Evolutionary conservation across 768 basidiomycete species (phyloP), one percentile per base, ranked within the genome.

Genomic region (Neoboletus magnificus): DNA sequence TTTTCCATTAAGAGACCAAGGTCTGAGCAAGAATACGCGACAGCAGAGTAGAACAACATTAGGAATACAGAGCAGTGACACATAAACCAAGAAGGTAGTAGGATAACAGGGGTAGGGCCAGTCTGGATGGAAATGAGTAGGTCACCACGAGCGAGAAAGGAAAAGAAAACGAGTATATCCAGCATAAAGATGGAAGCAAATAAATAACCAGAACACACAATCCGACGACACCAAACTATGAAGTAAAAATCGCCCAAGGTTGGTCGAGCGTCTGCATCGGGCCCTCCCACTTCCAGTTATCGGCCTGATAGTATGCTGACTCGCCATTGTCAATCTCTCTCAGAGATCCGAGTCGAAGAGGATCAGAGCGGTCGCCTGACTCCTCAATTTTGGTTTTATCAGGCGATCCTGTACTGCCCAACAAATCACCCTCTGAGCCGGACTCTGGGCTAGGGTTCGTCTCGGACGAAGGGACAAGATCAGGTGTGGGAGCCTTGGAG

Each of bases 381-480:
- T 86, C 83, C 53, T 86, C 84, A 36, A 71, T 73, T 74, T 84
- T 83, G 36, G 69, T 71, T 62, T 83, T 82, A 51, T 77, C 77
- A 42, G 74, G 75, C 50, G 77, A 65, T 42, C 77, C 70, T 55
- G 75, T 67, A 59, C 76, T 75, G 49, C 81, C 78, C 51, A 73
- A 66, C 25, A 73, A 69, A 53, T 85, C 86, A 30, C 79, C 74
- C 62, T 87, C 88, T 10, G 85, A 81, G 35, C 79, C 82, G 15
- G 88, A 90, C 63, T 86, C 86, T 3, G 89, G 89, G 66, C 88
- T 90, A 12, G 82, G 84, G 60, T 89, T 88, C 20, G 88, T 82
- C 55, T 89, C 88, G 20, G 87, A 85, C 12, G 84, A 82, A 33
- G 78, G 77, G 16, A 87, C 74, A 46, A 91, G 77, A 52, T 91